A percentile compares a stretch with the other conserved stretches of the same genome.
phyloP scores from a whole-genome alignment of 106 monocot species.

The Cymbidium sinense region DNA sequence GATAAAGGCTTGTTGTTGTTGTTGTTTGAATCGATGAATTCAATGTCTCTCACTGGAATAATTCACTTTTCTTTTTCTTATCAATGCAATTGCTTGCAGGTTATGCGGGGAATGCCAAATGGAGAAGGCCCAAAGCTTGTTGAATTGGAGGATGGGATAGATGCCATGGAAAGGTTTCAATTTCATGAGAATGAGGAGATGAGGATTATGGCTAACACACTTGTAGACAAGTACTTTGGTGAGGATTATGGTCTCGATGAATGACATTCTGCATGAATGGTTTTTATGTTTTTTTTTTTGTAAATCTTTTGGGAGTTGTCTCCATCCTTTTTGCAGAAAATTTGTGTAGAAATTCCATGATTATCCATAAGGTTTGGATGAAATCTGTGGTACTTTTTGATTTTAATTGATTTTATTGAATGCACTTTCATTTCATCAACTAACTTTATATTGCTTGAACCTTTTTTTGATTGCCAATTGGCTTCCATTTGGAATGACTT shows the following conservation, averaged over 20 bases:
- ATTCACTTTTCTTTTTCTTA: background rate
- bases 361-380: background rate
- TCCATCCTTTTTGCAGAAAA: too few relatives aligned
- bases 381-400: background rate
- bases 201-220: constrained; percentile 87
- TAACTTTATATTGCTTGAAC: background rate
- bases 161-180: constrained; percentile 98
- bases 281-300: background rate
- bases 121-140: constrained; percentile 88
- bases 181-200: constrained; percentile 93
- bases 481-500: background rate
- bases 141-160: constrained; percentile 91
- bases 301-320: background rate
- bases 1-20: too few relatives aligned
- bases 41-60: background rate
- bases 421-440: background rate
- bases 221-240: constrained; percentile 96
- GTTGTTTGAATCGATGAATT: background rate
- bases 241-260: constrained; percentile 84
- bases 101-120: constrained; percentile 89
- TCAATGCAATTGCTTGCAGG: constrained; percentile 38
- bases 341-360: too few relatives aligned
- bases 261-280: background rate
- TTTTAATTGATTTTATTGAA: background rate
- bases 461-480: background rate